Conservation (phyloP, 2,329 filamentous ascomycete species). For the Saccharata proteae region DNA sequence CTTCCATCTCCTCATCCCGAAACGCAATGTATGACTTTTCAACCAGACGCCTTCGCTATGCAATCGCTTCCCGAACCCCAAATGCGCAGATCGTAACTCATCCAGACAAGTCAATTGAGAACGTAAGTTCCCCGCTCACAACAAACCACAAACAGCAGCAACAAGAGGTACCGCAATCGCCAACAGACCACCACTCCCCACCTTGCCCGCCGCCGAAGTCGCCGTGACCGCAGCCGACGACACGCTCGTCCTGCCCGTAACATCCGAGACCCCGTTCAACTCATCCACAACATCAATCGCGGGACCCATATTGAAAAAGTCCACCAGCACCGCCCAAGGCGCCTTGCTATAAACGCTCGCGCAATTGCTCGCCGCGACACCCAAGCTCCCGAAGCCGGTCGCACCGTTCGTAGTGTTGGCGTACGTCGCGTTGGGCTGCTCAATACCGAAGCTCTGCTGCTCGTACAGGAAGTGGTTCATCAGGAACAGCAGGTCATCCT, state of each 20-base stretch:
- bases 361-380: constrained; percentile 25
- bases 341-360: constrained; percentile 46
- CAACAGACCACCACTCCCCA: too few relatives aligned
- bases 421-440: constrained; percentile 25
- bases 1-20: too few relatives aligned
- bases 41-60: too few relatives aligned
- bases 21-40: too few relatives aligned
- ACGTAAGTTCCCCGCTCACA: too few relatives aligned
- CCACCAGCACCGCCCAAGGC: constrained; percentile 62
- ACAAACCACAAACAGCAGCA: too few relatives aligned
- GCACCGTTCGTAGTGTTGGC: constrained; percentile 53
- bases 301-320: constrained; percentile 61
- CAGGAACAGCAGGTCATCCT: constrained; percentile 48
- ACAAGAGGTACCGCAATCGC: too few relatives aligned
- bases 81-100: too few relatives aligned
- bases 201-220: too few relatives aligned
- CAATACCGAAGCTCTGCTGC: constrained; percentile 21
- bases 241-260: constrained; percentile 27
- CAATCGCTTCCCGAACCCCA: too few relatives aligned
- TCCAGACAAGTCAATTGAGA: too few relatives aligned
- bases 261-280: constrained; percentile 45
- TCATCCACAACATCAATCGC: constrained; percentile 54
- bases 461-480: constrained; percentile 66
- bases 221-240: constrained; percentile 6
- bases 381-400: constrained; percentile 40